A percentile compares a stretch with the other conserved stretches of the same genome.
Conservation (phyloP, 352 stramenopile genomes). For the Phytophthora sojae region DNA sequence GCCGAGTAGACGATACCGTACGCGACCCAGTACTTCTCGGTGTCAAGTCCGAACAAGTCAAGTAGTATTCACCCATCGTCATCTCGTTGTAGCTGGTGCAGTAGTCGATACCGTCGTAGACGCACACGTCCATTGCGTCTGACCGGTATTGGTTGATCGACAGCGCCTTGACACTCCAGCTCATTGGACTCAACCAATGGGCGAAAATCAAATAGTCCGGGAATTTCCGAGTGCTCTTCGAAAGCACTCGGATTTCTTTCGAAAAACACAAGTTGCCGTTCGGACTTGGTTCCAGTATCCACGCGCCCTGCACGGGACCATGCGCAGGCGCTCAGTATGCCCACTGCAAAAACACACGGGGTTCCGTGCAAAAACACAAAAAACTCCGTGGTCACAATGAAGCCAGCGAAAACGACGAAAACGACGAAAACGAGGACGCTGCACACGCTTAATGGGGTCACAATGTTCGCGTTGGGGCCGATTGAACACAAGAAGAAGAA, state of each 20-base stretch:
- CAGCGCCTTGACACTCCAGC: conserved; percentile 49
- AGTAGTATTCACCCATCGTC: conserved; percentile 9
- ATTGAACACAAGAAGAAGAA: conserved; percentile 31
- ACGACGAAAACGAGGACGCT: conserved; percentile 47
- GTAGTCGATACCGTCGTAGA: conserved; percentile 46
- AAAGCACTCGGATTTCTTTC: too few species aligned
- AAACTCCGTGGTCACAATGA: conserved; percentile 50
- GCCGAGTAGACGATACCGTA: conserved; percentile 20
- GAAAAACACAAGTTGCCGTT: too few species aligned
- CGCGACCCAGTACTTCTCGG: conserved; percentile 33
- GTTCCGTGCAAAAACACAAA: too few species aligned
- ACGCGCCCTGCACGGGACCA: too few species aligned
- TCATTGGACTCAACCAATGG: conserved; percentile 63
- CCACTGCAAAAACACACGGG: too few species aligned
- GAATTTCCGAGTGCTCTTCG: too few species aligned
- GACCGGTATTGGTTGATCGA: conserved; percentile 48
- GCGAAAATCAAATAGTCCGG: conserved; percentile 53
- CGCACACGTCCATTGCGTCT: conserved; percentile 29
- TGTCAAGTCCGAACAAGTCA: conserved; percentile 36
- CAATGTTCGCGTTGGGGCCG: conserved; percentile 38
- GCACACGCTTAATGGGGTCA: conserved; percentile 32
- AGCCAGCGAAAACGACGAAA: conserved; percentile 58
- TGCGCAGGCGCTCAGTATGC: too few species aligned
- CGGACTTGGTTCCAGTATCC: too few species aligned
- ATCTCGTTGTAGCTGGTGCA: conserved; percentile 24